Evolutionary conservation across 208 protist genomes (phyloP).

Genomic region (Herpetomonas samuelpessoai): DNA sequence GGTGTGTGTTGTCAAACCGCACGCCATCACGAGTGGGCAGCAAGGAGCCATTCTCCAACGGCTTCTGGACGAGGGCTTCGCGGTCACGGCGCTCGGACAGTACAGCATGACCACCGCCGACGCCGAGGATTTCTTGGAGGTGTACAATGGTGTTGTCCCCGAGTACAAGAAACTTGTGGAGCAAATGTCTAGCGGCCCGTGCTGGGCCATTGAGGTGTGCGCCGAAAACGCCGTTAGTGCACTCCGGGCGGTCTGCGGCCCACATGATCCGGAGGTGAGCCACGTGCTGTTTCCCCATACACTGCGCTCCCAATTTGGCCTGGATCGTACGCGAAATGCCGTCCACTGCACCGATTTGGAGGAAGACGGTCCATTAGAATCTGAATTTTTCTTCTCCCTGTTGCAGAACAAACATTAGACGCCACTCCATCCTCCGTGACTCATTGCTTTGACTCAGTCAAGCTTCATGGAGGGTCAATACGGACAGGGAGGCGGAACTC

Average conservation of each 20-base stretch:
- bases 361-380: conserved; percentile 95
- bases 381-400: conserved; percentile 92
- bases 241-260: conserved; percentile 87
- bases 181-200: conserved; percentile 87
- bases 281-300: conserved; percentile 91
- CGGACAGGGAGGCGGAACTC: no score
- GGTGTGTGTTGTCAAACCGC: conserved; percentile 95
- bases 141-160: conserved; percentile 95
- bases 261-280: conserved; percentile 90
- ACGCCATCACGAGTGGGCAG: conserved; percentile 88
- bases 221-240: conserved; percentile 80
- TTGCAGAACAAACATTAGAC: conserved; percentile 65
- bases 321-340: conserved; percentile 84
- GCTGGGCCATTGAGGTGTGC: conserved; percentile 87
- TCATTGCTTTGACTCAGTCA: no score
- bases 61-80: conserved; percentile 91
- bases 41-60: conserved; percentile 89
- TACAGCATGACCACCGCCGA: conserved; percentile 89
- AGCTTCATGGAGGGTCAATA: no score
- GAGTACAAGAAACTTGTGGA: conserved; percentile 93
- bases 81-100: conserved; percentile 89
- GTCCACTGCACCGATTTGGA: conserved; percentile 97
- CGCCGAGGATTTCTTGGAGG: conserved; percentile 96
- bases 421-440: no score
- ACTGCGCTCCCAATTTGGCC: conserved; percentile 90